phyloP scores from a whole-genome alignment of 139 green algal species.

The Micractinium sp. region DNA sequence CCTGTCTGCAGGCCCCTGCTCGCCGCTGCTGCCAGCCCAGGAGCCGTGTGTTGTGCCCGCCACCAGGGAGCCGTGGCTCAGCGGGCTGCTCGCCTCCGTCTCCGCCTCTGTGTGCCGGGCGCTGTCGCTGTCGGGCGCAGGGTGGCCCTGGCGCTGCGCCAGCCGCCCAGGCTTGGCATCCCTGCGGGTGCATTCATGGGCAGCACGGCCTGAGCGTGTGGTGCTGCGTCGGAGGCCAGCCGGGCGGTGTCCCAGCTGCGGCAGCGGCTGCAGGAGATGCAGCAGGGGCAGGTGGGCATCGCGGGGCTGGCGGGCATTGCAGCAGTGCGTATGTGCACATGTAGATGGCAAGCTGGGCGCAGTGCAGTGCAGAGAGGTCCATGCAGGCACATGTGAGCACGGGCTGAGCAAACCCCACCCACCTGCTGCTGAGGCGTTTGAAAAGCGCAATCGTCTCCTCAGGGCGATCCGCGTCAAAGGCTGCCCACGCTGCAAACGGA shows the following conservation, averaged over 20 bases:
- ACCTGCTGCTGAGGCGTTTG: not conserved
- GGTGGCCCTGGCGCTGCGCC: not conserved
- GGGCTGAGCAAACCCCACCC: not conserved
- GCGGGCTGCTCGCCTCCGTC: not conserved
- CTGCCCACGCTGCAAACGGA: not conserved
- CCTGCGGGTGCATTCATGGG: not conserved
- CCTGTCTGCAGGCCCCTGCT: not conserved
- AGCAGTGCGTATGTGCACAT: too few species aligned
- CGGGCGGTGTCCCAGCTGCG: too few species aligned
- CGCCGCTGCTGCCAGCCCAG: not conserved
- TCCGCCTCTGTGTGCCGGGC: not conserved
- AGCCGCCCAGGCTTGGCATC: not conserved
- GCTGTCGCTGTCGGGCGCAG: not conserved
- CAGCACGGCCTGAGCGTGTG: not conserved
- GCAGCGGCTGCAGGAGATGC: too few species aligned
- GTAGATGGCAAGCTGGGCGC: not conserved
- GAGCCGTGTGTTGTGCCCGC: not conserved
- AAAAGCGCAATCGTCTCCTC: not conserved
- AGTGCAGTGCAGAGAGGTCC: too few species aligned
- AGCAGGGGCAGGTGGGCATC: too few species aligned
- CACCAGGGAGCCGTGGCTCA: not conserved
- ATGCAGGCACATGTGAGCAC: too few species aligned
- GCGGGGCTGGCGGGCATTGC: too few species aligned
- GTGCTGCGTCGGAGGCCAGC: too few species aligned
- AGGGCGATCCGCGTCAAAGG: not conserved